These are phyloP conservation scores for Cubamyces sp. DNA, from an alignment of 768 basidiomycete species.

Conservation along the genomic window DNA sequence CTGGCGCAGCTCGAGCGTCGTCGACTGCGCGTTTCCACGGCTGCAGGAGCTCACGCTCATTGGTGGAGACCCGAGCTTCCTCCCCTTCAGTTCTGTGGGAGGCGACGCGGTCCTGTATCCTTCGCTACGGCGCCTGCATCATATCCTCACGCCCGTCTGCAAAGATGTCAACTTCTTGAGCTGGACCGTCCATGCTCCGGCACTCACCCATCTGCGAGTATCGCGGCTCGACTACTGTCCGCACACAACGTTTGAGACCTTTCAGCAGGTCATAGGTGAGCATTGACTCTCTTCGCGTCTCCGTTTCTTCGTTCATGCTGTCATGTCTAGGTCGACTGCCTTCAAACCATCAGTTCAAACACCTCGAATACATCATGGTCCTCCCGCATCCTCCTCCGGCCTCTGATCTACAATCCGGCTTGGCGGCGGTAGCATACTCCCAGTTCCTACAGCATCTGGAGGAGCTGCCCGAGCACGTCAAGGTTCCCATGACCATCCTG, in stretches of 20 bases:
- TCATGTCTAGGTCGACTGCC: background rate
- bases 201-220: conserved; percentile 19
- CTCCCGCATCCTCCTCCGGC: conserved; percentile 18
- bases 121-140: conserved; percentile 18
- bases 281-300: too few relatives aligned
- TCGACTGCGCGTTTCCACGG: conserved; percentile 14
- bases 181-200: conserved; percentile 19
- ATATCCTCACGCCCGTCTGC: conserved; percentile 10
- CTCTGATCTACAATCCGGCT: background rate
- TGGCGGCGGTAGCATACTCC: background rate
- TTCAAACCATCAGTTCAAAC: conserved; percentile 8
- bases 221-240: conserved; percentile 15
- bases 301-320: too few relatives aligned
- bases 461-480: background rate
- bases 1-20: conserved; percentile 17
- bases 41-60: conserved; percentile 19
- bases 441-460: conserved; percentile 12
- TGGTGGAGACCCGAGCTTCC: conserved; percentile 19
- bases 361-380: conserved; percentile 14
- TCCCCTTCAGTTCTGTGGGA: conserved; percentile 5
- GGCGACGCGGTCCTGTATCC: conserved; percentile 9
- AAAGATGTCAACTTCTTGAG: conserved; percentile 16
- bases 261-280: conserved; percentile 9
- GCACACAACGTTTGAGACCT: conserved; percentile 1
- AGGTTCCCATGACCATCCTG: conserved; percentile 6